These are phyloP conservation scores for Daldinia caldariorum DNA, from an alignment of 495 filamentous ascomycete species.

Conservation along the genomic window DNA sequence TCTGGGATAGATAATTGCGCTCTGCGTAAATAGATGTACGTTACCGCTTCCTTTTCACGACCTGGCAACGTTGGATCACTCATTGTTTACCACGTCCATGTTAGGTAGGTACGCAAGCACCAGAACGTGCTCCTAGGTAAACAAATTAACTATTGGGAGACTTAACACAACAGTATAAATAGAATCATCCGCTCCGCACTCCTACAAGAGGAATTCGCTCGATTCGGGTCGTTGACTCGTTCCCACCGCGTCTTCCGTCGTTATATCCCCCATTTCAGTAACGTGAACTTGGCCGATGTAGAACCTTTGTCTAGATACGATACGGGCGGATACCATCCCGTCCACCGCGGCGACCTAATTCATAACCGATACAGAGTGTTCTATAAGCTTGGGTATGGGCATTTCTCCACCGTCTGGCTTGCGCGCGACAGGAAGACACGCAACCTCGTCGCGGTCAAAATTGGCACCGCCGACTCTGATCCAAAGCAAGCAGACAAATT, in stretches of 20 bases:
- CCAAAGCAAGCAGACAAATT: background rate
- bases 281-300: background rate
- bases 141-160: no score
- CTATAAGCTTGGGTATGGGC: background rate
- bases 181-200: background rate
- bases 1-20: no score
- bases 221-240: background rate
- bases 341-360: background rate
- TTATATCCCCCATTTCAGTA: background rate
- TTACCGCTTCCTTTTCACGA: no score
- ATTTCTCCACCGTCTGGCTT: background rate
- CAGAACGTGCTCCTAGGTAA: no score
- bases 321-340: background rate
- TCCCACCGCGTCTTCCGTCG: background rate
- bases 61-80: no score
- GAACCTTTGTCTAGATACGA: background rate
- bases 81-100: no score
- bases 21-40: no score
- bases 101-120: no score
- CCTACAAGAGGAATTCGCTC: background rate
- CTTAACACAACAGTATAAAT: background rate
- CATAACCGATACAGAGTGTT: background rate
- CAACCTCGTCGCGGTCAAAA: background rate
- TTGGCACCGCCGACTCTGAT: background rate
- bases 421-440: background rate